Conservation (phyloP, 306 rosid species). For the Citrullus mucosospermus region DNA sequence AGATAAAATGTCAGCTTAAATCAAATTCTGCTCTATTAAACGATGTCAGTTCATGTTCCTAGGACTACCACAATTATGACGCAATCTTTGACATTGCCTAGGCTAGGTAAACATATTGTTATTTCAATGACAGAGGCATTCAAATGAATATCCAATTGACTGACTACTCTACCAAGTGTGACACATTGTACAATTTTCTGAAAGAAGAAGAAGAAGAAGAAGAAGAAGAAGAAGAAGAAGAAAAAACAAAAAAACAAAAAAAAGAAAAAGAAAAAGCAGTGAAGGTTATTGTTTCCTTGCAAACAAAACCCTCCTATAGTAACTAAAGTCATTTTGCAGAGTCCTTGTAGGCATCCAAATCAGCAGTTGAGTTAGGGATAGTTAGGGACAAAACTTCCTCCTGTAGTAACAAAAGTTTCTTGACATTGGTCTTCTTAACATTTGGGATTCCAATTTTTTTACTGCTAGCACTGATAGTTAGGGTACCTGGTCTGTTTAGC, state of each 20-base stretch:
- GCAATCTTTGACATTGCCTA: neutral
- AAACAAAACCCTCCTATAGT: neutral
- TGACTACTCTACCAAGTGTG: neutral
- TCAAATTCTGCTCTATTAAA: neutral
- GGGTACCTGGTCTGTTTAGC: neutral
- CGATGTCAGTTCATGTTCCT: neutral
- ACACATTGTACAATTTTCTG: neutral
- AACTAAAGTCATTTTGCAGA: neutral
- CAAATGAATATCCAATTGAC: neutral
- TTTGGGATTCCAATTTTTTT: neutral
- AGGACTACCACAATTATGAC: neutral
- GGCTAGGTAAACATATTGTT: neutral
- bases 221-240: neutral
- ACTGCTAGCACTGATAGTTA: neutral
- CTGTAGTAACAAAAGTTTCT: no score
- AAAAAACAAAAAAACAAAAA: no score
- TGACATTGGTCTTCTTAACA: neutral
- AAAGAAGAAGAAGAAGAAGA: no score
- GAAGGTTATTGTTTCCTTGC: neutral
- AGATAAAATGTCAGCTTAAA: neutral
- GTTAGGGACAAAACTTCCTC: neutral
- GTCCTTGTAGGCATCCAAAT: neutral
- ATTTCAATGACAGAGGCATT: neutral
- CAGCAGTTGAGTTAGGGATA: neutral
- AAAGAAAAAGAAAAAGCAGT: neutral